phyloP scores from a whole-genome alignment of 192 early-diverging fungal genomes.

The Backusella luteola region DNA sequence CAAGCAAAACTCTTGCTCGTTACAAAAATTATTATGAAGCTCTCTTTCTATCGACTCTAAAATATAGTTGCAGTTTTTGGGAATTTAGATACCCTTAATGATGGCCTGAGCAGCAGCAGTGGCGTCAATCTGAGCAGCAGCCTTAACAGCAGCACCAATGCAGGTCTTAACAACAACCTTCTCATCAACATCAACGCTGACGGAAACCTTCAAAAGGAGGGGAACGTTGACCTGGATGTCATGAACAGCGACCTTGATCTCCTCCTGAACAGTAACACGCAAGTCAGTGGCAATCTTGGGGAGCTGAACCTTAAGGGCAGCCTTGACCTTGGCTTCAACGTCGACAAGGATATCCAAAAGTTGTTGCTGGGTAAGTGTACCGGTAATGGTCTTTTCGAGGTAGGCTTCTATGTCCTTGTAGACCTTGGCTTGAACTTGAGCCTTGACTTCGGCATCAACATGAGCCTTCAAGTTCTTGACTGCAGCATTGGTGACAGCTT shows the following conservation, averaged over 20 bases:
- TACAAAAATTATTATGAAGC: not conserved
- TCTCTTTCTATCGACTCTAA: not conserved
- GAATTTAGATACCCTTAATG: slow-evolving; percentile 8
- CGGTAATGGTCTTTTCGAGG: not conserved
- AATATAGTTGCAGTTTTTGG: not conserved
- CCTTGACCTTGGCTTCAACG: slow-evolving; percentile 15
- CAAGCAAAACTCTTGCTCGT: too few relatives aligned
- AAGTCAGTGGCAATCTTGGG: slow-evolving; percentile 13
- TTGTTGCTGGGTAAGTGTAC: slow-evolving; percentile 1
- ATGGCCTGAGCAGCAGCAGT: slow-evolving; percentile 15
- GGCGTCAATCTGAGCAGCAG: slow-evolving; percentile 10
- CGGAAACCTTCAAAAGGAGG: not conserved
- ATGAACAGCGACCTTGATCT: slow-evolving; percentile 8
- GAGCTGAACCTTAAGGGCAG: slow-evolving; percentile 8
- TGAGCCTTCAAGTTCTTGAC: slow-evolving; percentile 17
- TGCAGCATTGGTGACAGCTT: not conserved
- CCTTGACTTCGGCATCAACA: slow-evolving; percentile 5
- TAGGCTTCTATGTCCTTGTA: slow-evolving; percentile 18
- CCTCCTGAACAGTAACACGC: not conserved
- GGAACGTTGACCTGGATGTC: slow-evolving; percentile 9
- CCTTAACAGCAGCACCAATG: slow-evolving; percentile 14
- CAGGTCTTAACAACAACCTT: slow-evolving; percentile 12
- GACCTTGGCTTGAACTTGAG: slow-evolving; percentile 10
- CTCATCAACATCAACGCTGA: slow-evolving; percentile 6
- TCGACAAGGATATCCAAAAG: slow-evolving; percentile 11